Evolutionary conservation across 768 basidiomycete species (phyloP).

Genomic region (Rhizopogon vesiculosus): DNA sequence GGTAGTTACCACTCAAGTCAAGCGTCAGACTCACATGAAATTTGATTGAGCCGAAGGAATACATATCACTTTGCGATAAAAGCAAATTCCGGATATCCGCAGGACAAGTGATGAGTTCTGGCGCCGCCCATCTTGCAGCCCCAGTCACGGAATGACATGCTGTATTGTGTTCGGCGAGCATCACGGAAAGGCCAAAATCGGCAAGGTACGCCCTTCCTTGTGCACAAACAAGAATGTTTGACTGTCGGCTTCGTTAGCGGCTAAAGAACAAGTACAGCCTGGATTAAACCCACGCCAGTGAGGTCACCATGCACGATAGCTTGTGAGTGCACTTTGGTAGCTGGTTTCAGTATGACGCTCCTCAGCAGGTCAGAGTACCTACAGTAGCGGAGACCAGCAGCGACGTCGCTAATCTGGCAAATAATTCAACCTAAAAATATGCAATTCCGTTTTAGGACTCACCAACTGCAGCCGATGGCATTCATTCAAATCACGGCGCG

Average conservation of each 20-base stretch:
- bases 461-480: not conserved
- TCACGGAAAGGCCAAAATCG: conserved; percentile 39
- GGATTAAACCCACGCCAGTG: conserved; percentile 16
- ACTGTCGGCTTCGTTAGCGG: not conserved
- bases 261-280: too few species aligned
- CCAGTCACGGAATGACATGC: conserved; percentile 9
- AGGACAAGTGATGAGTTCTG: not conserved
- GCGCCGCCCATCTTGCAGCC: not conserved
- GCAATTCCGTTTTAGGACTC: not conserved
- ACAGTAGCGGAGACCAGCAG: too few species aligned
- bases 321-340: not conserved
- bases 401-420: too few species aligned
- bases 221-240: not conserved
- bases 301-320: conserved; percentile 28
- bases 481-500: not conserved
- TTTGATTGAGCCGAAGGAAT: conserved; percentile 16
- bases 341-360: too few species aligned
- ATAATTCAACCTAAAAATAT: too few species aligned
- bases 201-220: conserved; percentile 3
- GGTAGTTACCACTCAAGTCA: not conserved
- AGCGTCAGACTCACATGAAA: conserved; percentile 6
- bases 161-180: conserved; percentile 29
- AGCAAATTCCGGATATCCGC: not conserved
- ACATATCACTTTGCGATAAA: conserved; percentile 6
- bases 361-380: too few species aligned